Evolutionary conservation across 176 grass and related monocot species (phyloP), one percentile per base, ranked within the genome.

Genomic region (Zea luxurians): DNA sequence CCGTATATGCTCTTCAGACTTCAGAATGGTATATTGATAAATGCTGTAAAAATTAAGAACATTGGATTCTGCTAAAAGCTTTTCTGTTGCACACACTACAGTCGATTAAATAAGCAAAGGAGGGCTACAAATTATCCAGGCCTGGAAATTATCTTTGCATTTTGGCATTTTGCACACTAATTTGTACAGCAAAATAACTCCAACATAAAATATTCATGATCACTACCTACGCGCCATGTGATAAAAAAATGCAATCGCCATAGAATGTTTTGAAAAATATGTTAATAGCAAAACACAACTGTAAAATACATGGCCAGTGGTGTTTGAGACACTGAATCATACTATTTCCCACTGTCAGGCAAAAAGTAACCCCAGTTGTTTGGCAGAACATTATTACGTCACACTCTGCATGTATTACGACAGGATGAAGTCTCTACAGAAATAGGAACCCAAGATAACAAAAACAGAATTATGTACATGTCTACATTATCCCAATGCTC

Each of bases 381-480:
- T 55, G 10, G 10, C 3, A 62, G 41, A 35, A 53, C 21, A 57
- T 36, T 71, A 13, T 6, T 45, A 21, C 15, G 68, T 60, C 36
- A 61, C 10, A 75, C 64, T 18, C 2, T 0, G 2, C 53, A 18
- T 57, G 44, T 42, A 44, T 15, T 66, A 55, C 1, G 0, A 52
- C 6, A 36, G 18, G 10, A 21, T 13, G 4, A 6, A 35, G 10
- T 35, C 37, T 50, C 4, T 8, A 53, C 37, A 68, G 4, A 55
- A 79, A 44, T 44, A 10, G 6, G 10, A 37, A 70, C 73, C 46
- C 7, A 54, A 54, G 27, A 66, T 7, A 81, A 75, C 16, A 61
- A 37, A 76, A 45, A 7, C n/a, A 69, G 0, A 21, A 34, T 10
- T 68, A 0, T 49, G 34, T 48, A 13, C 5, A 11, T 45, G 1